Evolutionary conservation across 805 yeast species (phyloP), one percentile per base, ranked within the genome.

Genomic region (Scheffersomyces ergatensis): DNA sequence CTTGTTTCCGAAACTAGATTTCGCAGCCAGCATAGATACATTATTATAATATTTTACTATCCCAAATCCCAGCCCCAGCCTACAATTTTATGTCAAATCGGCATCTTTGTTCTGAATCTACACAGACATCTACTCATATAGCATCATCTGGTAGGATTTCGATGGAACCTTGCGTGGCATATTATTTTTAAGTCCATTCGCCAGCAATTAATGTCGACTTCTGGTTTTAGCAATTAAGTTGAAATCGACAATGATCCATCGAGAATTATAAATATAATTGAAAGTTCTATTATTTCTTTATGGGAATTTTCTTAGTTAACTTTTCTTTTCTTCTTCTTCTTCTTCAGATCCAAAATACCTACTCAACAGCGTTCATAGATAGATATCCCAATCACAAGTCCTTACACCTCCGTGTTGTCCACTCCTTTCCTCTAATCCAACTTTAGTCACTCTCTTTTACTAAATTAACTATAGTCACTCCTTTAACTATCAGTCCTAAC

Each of bases 401-500:
- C 8, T 23, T 19, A 5, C 31, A 5, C 36, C 45, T 44, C 34
- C 30, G 47, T 38, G 42, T 34, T 17, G 20, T 37, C 32, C 40
- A 25, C 31, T 14, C 18, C 18, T 15, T 33, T 35, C 31, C 35
- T 38, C 26, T 27, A 17, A 21, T 34, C 27, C 40, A 51, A 51
- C 54, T 50, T 40, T 36, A 38, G 54, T 51, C 56, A 39, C 41
- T 52, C 57, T 36, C 49, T 50, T 34, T 37, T 43, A 40, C 49
- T 46, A 38, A 21, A 38, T 39, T 40, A 37, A 46, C 56, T 48
- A 39, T 41, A 44, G 51, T 47, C 55, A 39, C 38, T 49, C 55
- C 37, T 46, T 49, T 36, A 34, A 20, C 24, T 36, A 25, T 36
- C 36, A 33, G 7, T 12, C 14, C 35, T n/a, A 13, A 29, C 32